Evolutionary conservation across 495 filamentous ascomycete genomes (phyloP), one percentile per base, ranked within the genome.

Genomic region (Clohesyomyces aquaticus): DNA sequence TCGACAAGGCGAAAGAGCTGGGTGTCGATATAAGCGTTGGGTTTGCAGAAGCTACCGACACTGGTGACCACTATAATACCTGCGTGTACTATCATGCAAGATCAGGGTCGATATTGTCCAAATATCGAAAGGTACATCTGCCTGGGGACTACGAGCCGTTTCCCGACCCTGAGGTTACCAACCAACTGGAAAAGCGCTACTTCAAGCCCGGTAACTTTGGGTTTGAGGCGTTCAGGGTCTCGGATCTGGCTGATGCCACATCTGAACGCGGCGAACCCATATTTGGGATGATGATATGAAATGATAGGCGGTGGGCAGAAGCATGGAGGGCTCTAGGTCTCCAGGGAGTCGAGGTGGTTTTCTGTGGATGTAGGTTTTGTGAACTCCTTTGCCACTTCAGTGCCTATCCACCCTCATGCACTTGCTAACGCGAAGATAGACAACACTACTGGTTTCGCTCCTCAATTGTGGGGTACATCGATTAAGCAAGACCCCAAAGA

Each of bases 151-250:
- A 71, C 21, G 80, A 81, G 70, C 79, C 79, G 2, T 77, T 77
- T 21, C 68, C 74, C n/a, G 72, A 79, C 27, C 76, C 77, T 0
- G 73, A 76, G 10, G 78, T 75, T 25, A 70, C 76, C 29, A 78
- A 81, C 49, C 77, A 81, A 72, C 73, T 82, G 11, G 79, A 82
- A 65, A 82, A 82, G 67, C 68, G 79, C 22, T 82, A 80, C 72
- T 82, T 82, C 65, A 70, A 73, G 43, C 76, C 76, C 10, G 79
- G 78, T 2, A 70, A 81, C 53, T 67, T 81, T 42, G 79, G 80
- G 2, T 82, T 79, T 63, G 66, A 76, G 54, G 79, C 79, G 8
- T 82, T 82, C 61, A 71, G 80, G 18, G 77, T 74, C 6, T 78
- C 80, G 1, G 77, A 73, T 22, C 69, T 82, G 21, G 61, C 77